Conservation (phyloP, 768 basidiomycete genomes). For the Pleurotus citrinopileatus region DNA sequence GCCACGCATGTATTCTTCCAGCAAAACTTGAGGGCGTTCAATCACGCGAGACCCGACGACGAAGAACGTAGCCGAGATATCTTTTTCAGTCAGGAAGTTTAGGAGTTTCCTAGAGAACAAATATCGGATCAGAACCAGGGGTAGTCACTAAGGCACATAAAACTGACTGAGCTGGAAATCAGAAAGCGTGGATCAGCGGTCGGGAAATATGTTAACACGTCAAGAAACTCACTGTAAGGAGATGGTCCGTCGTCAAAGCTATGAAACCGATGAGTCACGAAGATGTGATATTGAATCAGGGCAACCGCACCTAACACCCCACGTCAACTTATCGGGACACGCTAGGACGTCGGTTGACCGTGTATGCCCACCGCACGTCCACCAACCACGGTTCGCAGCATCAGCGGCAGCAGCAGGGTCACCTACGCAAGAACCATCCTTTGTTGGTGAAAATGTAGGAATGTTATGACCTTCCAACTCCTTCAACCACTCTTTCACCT, state of each 20-base stretch:
- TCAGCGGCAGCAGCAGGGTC: constrained; percentile 55
- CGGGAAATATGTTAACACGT: neutral
- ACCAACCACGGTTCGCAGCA: constrained; percentile 75
- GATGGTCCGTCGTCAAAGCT: constrained; percentile 89
- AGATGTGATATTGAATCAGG: neutral
- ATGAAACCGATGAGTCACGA: constrained; percentile 4
- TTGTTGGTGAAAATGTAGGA: constrained; percentile 60
- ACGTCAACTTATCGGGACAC: constrained; percentile 67
- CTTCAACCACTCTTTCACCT: constrained; percentile 74
- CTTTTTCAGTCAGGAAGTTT: constrained; percentile 61
- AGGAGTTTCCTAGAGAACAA: constrained; percentile 53
- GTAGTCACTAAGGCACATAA: constrained; percentile 7
- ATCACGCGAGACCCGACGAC: constrained; percentile 73
- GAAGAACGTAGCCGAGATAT: constrained; percentile 85
- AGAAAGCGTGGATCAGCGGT: constrained; percentile 11
- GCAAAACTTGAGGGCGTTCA: constrained; percentile 69
- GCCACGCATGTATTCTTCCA: constrained; percentile 77
- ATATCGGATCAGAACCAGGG: neutral
- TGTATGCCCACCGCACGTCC: constrained; percentile 82
- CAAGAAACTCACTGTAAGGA: constrained; percentile 61
- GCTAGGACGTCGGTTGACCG: constrained; percentile 58
- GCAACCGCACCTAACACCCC: constrained; percentile 62
- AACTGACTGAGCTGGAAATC: constrained; percentile 47
- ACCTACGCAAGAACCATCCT: constrained; percentile 64
- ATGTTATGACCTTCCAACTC: constrained; percentile 72